phyloP scores from a whole-genome alignment of 179 eudicot genomes.

The Beta corolliflora region DNA sequence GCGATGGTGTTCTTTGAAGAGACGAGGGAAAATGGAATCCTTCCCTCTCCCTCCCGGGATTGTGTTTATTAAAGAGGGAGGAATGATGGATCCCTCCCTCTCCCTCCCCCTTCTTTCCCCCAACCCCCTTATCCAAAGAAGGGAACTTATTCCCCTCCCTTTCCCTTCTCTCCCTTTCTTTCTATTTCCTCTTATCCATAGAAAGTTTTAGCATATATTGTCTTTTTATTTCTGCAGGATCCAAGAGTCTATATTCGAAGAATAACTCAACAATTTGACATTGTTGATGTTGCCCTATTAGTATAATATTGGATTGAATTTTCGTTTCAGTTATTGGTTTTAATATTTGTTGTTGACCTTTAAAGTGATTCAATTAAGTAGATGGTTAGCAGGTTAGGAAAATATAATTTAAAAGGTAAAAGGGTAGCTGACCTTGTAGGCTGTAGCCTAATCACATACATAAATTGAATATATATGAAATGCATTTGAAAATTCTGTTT shows the following conservation, averaged over 20 bases:
- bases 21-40: too few species aligned
- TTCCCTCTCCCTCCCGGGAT: too few species aligned
- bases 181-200: too few species aligned
- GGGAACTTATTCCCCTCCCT: too few species aligned
- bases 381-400: neutral
- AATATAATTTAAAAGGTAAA: neutral
- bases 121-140: too few species aligned
- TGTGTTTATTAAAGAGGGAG: too few species aligned
- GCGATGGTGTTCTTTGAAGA: too few species aligned
- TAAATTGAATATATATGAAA: neutral
- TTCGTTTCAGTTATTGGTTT: neutral
- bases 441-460: constrained; percentile 13
- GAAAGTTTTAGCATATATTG: too few species aligned
- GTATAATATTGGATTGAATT: neutral
- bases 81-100: too few species aligned
- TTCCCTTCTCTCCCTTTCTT: too few species aligned
- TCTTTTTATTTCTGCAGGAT: too few species aligned
- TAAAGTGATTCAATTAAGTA: neutral
- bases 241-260: neutral
- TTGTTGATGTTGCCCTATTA: neutral
- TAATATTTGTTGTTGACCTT: neutral
- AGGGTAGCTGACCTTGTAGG: constrained; percentile 14
- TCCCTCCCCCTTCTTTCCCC: too few species aligned
- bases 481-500: neutral
- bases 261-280: neutral